Conservation (phyloP, 1,284 basidiomycete genomes). For the Apiotrichum veenhuisii region DNA sequence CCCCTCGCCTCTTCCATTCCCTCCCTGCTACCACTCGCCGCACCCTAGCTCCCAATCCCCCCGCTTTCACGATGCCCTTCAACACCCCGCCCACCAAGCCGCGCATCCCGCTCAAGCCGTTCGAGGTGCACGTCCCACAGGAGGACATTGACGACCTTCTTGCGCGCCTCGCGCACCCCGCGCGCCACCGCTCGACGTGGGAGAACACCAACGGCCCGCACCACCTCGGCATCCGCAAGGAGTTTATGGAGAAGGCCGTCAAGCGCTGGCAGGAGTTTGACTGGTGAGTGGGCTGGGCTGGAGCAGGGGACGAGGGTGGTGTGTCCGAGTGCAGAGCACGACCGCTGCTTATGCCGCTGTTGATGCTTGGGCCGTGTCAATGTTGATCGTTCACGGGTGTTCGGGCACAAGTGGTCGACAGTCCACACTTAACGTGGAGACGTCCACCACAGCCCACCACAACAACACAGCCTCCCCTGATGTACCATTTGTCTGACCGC, state of each 20-base stretch:
- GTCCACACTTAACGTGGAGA: too few relatives aligned
- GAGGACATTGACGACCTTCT: constrained; percentile 35
- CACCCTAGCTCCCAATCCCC: background rate
- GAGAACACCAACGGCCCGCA: constrained; percentile 30
- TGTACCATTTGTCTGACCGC: background rate
- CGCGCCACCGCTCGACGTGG: constrained; percentile 30
- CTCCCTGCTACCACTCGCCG: background rate
- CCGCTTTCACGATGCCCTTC: constrained; percentile 15
- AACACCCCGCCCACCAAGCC: constrained; percentile 26
- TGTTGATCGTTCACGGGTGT: background rate
- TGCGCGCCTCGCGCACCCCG: constrained; percentile 21
- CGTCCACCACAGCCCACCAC: background rate
- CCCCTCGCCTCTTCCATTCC: background rate
- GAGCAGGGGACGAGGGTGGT: background rate
- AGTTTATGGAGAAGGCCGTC: constrained; percentile 27
- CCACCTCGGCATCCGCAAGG: constrained; percentile 25
- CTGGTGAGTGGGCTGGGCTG: constrained; percentile 22
- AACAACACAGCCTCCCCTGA: background rate
- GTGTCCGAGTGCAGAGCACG: too few relatives aligned
- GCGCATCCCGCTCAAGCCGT: constrained; percentile 30
- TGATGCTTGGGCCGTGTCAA: too few relatives aligned
- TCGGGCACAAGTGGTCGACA: background rate
- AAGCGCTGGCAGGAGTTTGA: constrained; percentile 27
- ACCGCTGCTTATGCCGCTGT: too few relatives aligned
- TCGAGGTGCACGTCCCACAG: constrained; percentile 28